Conservation (phyloP, 768 basidiomycete genomes). For the Rhizopogon vesiculosus region DNA sequence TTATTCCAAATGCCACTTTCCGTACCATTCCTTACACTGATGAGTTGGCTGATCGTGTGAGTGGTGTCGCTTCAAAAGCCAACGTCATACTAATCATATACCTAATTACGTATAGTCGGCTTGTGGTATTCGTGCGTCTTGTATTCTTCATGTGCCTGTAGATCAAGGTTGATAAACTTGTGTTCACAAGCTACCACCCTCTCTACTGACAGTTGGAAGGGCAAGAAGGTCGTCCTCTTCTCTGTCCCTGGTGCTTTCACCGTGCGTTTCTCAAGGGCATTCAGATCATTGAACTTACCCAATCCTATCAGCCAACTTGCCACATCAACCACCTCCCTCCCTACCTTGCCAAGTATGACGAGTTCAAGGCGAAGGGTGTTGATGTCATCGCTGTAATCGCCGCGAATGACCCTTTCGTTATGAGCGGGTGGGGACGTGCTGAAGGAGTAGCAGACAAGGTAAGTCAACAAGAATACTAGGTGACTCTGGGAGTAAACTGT, state of each 20-base stretch:
- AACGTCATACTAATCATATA: not conserved
- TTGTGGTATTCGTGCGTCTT: slow-evolving; percentile 61
- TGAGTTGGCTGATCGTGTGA: slow-evolving; percentile 57
- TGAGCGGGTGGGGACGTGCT: slow-evolving; percentile 58
- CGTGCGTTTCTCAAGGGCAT: slow-evolving; percentile 33
- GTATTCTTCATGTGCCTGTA: not conserved
- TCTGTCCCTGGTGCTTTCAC: slow-evolving; percentile 82
- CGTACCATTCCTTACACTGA: slow-evolving; percentile 54
- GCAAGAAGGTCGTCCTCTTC: slow-evolving; percentile 78
- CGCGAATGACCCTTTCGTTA: slow-evolving; percentile 57
- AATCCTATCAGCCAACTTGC: slow-evolving; percentile 31
- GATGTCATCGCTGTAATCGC: slow-evolving; percentile 48
- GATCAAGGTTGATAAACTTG: not conserved
- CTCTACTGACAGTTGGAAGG: slow-evolving; percentile 63
- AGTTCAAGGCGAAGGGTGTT: slow-evolving; percentile 51
- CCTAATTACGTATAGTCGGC: slow-evolving; percentile 34
- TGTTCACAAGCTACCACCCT: slow-evolving; percentile 42
- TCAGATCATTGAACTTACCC: not conserved
- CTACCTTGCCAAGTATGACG: slow-evolving; percentile 40
- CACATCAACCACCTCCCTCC: slow-evolving; percentile 40
- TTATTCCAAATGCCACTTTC: slow-evolving; percentile 42
- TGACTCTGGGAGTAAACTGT: not conserved
- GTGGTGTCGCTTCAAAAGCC: slow-evolving; percentile 15
- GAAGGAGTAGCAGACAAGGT: slow-evolving; percentile 68
- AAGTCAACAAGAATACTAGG: slow-evolving; percentile 8